Base-by-base conservation (phyloP, 495 filamentous ascomycete genomes). In the Penicillium herquei region DNA sequence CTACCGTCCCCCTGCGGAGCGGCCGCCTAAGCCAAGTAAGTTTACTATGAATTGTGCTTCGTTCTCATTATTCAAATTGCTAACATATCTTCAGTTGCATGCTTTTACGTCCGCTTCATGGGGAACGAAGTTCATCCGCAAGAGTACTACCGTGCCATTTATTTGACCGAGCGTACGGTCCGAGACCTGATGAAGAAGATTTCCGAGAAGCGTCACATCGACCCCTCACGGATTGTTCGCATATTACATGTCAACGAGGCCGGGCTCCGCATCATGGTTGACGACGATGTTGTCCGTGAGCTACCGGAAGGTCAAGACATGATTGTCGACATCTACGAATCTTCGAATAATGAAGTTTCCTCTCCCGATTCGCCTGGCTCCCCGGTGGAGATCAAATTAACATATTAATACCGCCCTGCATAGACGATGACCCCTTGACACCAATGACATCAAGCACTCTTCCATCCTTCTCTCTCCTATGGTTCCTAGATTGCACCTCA, bases 231-330 rank as follows among this genome's bases (percentile, higher is more conserved):
- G 32, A 82, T 98, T 39, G 69, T 84, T 11, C 85, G 88, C 31
- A 85, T 87, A 1, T 68, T 96, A 18, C 89, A 80, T 35, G 75
- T 92, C 53, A 87, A 88, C 21, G 71, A 81, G 18, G 82, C 83
- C 52, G 91, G 92, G 0, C 68, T 97, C 5, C 83, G 88, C 58
- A 86, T 98, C 43, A 84, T 92, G 67, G 79, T 98, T 50, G 94
- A 98, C 67, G 90, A 98, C 57, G 91, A 96, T 45, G 85, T 94
- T 31, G 84, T 98, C 16, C 81, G 81, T n/a, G 87, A 92, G 67
- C 78, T 98, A 13, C 79, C 85, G 0, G 94, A 98, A 72, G 91
- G 92, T 7, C 90, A 97, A 64, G 93, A 96, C 63, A 92, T 98
- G 86, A 79, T 81, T 32, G 82, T 81, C 49, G 85, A 87, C 61